Evolutionary conservation across 768 basidiomycete genomes (phyloP).

Genomic region (Goffeauzyma gilvescens): DNA sequence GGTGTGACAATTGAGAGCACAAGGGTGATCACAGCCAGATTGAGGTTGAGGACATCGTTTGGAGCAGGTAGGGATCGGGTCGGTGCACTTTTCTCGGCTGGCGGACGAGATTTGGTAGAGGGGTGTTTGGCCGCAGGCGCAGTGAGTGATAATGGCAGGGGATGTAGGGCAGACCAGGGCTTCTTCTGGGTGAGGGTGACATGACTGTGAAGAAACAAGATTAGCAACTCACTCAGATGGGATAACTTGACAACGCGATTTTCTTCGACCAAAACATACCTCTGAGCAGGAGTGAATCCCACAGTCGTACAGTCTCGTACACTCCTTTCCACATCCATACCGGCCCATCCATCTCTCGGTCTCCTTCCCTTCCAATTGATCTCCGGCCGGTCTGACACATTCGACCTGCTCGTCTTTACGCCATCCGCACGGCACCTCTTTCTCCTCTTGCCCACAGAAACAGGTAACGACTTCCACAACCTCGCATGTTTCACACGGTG

Average conservation of each 20-base stretch:
- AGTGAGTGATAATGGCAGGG: conserved; percentile 47
- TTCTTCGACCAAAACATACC: conserved; percentile 21
- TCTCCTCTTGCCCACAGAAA: conserved; percentile 58
- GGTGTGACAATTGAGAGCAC: conserved; percentile 50
- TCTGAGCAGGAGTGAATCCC: conserved; percentile 54
- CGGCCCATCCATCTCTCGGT: conserved; percentile 45
- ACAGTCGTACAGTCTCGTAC: conserved; percentile 57
- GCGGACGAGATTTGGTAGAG: conserved; percentile 34
- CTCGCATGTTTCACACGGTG: conserved; percentile 49
- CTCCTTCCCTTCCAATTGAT: conserved; percentile 33
- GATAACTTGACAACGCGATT: neutral
- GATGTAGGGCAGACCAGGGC: conserved; percentile 54
- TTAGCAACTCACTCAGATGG: conserved; percentile 6
- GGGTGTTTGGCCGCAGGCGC: conserved; percentile 59
- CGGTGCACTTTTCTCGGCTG: conserved; percentile 40
- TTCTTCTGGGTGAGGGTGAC: conserved; percentile 51
- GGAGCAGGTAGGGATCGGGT: conserved; percentile 62
- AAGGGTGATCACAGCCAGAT: conserved; percentile 53
- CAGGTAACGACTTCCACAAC: conserved; percentile 43
- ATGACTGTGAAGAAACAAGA: conserved; percentile 29
- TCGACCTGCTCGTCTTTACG: conserved; percentile 14
- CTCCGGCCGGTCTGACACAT: conserved; percentile 33
- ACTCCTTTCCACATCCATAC: conserved; percentile 44
- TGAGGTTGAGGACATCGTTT: conserved; percentile 49
- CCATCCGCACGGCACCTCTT: conserved; percentile 46